These are phyloP conservation scores for Tylopilus plumbeoviolaceoides DNA, from an alignment of 768 basidiomycete genomes.

Conservation along the genomic window DNA sequence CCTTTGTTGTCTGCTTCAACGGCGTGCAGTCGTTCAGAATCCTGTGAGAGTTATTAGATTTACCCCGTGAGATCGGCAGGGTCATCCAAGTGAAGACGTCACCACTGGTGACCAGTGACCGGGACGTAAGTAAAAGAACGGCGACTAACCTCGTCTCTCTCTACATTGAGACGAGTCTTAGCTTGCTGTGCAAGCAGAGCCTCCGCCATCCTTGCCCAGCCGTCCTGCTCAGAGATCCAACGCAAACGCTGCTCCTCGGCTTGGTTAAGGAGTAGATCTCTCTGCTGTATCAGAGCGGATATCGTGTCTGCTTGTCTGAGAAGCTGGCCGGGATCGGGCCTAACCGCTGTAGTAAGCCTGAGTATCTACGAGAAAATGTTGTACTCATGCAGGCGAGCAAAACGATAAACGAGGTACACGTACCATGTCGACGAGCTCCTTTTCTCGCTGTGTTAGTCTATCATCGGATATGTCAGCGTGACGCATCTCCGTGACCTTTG, in stretches of 20 bases:
- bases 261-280: slow-evolving; percentile 51
- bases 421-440: slow-evolving; percentile 58
- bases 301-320: slow-evolving; percentile 62
- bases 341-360: slow-evolving; percentile 40
- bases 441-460: slow-evolving; percentile 37
- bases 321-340: slow-evolving; percentile 45
- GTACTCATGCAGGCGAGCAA: background rate
- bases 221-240: slow-evolving; percentile 59
- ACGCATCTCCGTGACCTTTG: slow-evolving; percentile 43
- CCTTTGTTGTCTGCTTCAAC: slow-evolving; percentile 59
- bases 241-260: slow-evolving; percentile 54
- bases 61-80: background rate
- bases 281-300: slow-evolving; percentile 49
- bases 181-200: slow-evolving; percentile 52
- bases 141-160: slow-evolving; percentile 41
- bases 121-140: background rate
- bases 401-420: slow-evolving; percentile 18
- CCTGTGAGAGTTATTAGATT: slow-evolving; percentile 37
- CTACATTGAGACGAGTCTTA: slow-evolving; percentile 33
- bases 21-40: slow-evolving; percentile 48
- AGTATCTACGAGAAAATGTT: slow-evolving; percentile 38
- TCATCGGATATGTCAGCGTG: slow-evolving; percentile 21
- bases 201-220: slow-evolving; percentile 66
- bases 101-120: background rate
- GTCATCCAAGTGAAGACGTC: background rate